These are phyloP conservation scores for Scheffersomyces titani DNA, from an alignment of 1,139 yeast species.

Conservation along the genomic window DNA sequence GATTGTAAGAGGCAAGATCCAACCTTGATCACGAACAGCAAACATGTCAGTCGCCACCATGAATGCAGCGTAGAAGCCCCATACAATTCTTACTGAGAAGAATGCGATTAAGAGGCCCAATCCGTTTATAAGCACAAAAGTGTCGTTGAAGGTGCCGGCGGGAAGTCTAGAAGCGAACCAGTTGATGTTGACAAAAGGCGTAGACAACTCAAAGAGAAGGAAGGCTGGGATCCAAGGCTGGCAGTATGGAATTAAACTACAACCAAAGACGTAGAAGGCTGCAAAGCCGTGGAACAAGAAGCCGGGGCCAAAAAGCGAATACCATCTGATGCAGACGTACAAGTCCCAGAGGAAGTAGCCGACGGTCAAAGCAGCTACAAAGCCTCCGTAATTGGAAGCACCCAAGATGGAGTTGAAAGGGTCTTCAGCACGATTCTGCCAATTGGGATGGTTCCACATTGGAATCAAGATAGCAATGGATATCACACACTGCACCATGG, in stretches of 20 bases:
- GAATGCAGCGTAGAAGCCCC: conserved; percentile 81
- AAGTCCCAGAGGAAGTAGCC: conserved; percentile 97
- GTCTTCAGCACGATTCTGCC: conserved; percentile 46
- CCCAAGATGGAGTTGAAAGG: conserved; percentile 54
- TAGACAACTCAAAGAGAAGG: conserved; percentile 83
- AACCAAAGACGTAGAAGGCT: conserved; percentile 71
- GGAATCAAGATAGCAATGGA: conserved; percentile 60
- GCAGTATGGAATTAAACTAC: conserved; percentile 50
- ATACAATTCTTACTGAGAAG: conserved; percentile 74
- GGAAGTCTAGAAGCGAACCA: conserved; percentile 87
- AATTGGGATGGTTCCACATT: conserved; percentile 53
- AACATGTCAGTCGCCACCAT: conserved; percentile 56
- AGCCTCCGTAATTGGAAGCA: conserved; percentile 70
- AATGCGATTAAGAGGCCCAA: conserved; percentile 65
- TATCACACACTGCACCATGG: conserved; percentile 75
- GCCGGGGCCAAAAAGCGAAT: conserved; percentile 73
- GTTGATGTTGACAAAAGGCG: conserved; percentile 89
- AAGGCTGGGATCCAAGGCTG: conserved; percentile 84
- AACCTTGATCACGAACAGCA: conserved; percentile 29
- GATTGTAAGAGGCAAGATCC: conserved; percentile 44
- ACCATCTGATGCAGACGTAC: conserved; percentile 60
- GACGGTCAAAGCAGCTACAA: conserved; percentile 67
- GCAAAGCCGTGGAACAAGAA: conserved; percentile 85
- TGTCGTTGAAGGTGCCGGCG: conserved; percentile 51
- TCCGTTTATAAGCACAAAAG: conserved; percentile 66